These are phyloP conservation scores for Eutypa lata DNA, from an alignment of 2,329 filamentous ascomycete genomes.

Conservation along the genomic window DNA sequence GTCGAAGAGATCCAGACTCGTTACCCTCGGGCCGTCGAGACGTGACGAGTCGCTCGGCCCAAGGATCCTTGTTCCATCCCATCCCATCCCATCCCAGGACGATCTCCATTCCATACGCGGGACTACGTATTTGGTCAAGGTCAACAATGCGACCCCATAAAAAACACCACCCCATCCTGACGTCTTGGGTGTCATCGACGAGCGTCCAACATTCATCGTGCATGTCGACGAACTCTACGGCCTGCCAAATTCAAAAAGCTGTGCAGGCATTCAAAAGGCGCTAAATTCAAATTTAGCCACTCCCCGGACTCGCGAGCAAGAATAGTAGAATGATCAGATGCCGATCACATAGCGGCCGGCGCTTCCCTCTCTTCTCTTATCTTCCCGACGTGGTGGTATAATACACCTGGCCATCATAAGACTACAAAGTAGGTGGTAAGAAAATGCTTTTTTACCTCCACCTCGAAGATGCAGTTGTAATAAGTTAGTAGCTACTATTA, in stretches of 20 bases:
- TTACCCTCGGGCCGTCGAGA: constrained; percentile 17
- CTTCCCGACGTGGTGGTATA: not conserved
- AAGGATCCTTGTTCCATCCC: constrained; percentile 1
- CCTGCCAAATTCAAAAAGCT: not conserved
- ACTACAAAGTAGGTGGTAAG: too few relatives aligned
- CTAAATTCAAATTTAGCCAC: not conserved
- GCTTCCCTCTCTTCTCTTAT: not conserved
- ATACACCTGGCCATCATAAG: too few relatives aligned
- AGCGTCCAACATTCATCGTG: not conserved
- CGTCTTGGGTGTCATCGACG: not conserved
- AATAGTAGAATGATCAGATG: not conserved
- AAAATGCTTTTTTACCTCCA: too few relatives aligned
- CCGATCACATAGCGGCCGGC: not conserved
- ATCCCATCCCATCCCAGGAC: not conserved
- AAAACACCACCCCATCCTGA: not conserved
- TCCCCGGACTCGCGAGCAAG: not conserved
- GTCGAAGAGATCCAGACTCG: constrained; percentile 12
- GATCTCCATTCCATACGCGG: not conserved
- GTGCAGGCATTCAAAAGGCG: not conserved
- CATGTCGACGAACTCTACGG: not conserved
- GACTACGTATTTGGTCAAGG: not conserved
- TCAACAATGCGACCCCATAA: not conserved
- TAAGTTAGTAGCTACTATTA: too few relatives aligned
- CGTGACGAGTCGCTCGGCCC: constrained; percentile 11
- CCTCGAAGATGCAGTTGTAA: too few relatives aligned